phyloP scores from a whole-genome alignment of 495 filamentous ascomycete species.

The Aspergillus nanangensis region DNA sequence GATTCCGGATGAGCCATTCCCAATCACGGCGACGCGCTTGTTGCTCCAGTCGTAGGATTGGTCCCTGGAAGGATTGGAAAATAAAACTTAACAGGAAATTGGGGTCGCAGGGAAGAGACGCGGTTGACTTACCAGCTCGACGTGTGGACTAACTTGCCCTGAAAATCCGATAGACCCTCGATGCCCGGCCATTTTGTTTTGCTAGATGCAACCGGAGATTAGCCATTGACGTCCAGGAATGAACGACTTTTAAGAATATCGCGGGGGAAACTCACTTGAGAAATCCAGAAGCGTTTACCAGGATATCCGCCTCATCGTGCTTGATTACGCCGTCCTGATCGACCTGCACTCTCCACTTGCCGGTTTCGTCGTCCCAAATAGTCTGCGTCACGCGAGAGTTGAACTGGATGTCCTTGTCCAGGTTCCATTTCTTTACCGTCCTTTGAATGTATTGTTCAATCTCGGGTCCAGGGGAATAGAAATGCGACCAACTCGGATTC shows the following conservation, averaged over 20 bases:
- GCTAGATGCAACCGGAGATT: not conserved
- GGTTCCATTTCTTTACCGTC: constrained; percentile 47
- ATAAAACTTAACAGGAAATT: too few relatives aligned
- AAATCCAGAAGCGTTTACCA: not conserved
- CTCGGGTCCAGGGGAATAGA: constrained; percentile 53
- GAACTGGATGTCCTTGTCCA: constrained; percentile 43
- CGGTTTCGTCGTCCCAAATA: constrained; percentile 43
- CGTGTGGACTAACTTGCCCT: constrained; percentile 40
- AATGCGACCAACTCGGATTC: constrained; percentile 53
- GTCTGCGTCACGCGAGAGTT: constrained; percentile 37
- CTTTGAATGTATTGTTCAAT: constrained; percentile 54
- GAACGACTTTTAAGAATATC: too few relatives aligned
- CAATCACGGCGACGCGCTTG: constrained; percentile 43
- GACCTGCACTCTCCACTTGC: constrained; percentile 10
- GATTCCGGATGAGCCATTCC: constrained; percentile 31
- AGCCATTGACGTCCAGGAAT: too few relatives aligned
- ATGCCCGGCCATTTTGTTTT: constrained; percentile 42
- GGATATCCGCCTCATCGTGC: not conserved
- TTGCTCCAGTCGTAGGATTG: constrained; percentile 26
- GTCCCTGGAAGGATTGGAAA: constrained; percentile 13
- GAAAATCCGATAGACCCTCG: constrained; percentile 34
- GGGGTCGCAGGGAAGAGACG: too few relatives aligned
- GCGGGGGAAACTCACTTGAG: not conserved
- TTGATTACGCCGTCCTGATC: not conserved
- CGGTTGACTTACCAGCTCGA: constrained; percentile 27